Percentiles rank a stretch among this genome's conserved stretches.
These are phyloP conservation scores for Aureobasidium sp. DNA, from an alignment of 2,329 filamentous ascomycete genomes.

Conservation along the genomic window DNA sequence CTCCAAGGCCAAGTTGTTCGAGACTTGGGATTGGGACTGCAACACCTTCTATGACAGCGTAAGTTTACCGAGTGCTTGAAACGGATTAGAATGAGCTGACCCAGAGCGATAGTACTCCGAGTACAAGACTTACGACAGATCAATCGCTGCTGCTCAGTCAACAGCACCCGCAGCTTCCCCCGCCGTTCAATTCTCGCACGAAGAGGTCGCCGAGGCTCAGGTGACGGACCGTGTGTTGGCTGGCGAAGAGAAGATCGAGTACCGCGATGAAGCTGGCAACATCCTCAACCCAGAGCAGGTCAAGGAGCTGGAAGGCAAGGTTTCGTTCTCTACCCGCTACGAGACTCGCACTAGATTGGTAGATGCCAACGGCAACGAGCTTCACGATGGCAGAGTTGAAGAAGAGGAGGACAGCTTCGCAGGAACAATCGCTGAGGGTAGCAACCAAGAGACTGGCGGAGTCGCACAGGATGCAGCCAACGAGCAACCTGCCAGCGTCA, in stretches of 20 bases:
- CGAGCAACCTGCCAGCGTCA: conserved; percentile 44
- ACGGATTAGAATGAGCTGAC: background rate
- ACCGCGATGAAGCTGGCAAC: conserved; percentile 95
- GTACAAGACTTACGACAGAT: conserved; percentile 18
- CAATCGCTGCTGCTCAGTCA: conserved; percentile 23
- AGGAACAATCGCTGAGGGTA: conserved; percentile 61
- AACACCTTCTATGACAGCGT: conserved; percentile 91
- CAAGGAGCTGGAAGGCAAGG: conserved; percentile 86
- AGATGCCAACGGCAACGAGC: conserved; percentile 81
- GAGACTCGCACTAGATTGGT: conserved; percentile 93
- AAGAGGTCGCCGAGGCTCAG: conserved; percentile 32
- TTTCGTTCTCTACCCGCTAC: conserved; percentile 95
- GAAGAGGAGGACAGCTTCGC: conserved; percentile 36
- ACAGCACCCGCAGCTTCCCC: conserved; percentile 36
- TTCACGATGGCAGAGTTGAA: conserved; percentile 54
- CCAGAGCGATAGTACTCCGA: conserved; percentile 30
- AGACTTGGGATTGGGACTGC: conserved; percentile 98
- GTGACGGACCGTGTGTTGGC: conserved; percentile 32
- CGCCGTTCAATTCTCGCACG: conserved; percentile 38
- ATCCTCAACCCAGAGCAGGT: conserved; percentile 87
- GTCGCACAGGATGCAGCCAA: conserved; percentile 42
- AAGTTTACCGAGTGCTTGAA: conserved; percentile 54
- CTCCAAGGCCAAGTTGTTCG: conserved; percentile 86
- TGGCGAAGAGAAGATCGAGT: conserved; percentile 79
- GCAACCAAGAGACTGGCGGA: conserved; percentile 61